Base-by-base conservation (phyloP, 2,329 filamentous ascomycete genomes). In the Alternaria brassicicola region DNA sequence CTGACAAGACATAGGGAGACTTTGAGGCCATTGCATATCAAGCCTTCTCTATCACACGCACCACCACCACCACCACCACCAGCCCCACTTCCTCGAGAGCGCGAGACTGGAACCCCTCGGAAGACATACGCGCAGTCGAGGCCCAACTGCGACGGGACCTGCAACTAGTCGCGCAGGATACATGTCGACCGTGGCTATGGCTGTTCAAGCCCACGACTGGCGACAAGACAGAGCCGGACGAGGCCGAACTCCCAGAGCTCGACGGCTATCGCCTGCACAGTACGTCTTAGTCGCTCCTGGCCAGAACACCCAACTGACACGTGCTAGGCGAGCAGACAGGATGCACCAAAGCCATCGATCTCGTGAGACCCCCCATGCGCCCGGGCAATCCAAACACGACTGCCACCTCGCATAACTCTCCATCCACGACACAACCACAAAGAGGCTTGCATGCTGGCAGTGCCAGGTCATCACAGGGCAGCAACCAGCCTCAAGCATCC, bases 21-120 rank as follows among this genome's bases (percentile, higher is more conserved):
- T 75, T 75, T 50, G 73, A 76, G 64, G 73, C 73, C 49, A 61
- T 77, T 65, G 71, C 70, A 57, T 76, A 70, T 52, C 75, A 76
- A 59, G 73, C 75, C 64, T 69, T 77, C 64, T 73, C 73, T 6
- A 57, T 76, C 52, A 59, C 67, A 17, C 70, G 65, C 62, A 55
- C 43, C 55, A 63, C 72, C 47, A 51, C 63, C 55, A 63, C 72
- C 47, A 51, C 63, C 62, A 55, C 43, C 55, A 63, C 72, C 47
- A 51, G 63, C 35, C 59, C 54, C 5, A 38, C 66, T 19, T 42
- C 63, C 33, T 38, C 62, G 23, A 59, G 35, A 43, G 36, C 50
- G 28, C 53, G 57, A 33, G 69, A 74, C 47, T 57, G 63, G 59
- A 55, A 17, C 49, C 33, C 65, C 1, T 56, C 67, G 9, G 71